Base-by-base conservation (phyloP, 805 yeast genomes). In the Saccharomycopsis babjevae region DNA sequence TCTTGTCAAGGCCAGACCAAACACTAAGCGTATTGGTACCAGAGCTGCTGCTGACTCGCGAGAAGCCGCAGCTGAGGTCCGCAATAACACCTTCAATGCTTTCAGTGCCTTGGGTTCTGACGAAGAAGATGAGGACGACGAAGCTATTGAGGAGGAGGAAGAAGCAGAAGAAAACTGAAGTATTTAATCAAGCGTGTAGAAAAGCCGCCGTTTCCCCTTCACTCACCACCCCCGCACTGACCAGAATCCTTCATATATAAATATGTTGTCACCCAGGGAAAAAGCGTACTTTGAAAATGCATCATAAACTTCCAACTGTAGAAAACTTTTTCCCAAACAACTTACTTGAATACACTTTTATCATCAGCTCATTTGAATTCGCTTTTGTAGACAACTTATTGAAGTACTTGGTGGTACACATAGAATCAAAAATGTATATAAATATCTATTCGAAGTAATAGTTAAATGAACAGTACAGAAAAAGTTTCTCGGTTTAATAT, bases 21-120 rank as follows among this genome's bases (percentile, higher is more conserved):
- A 83, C 74, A 85, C 83, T 72, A 86, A 86, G 71, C 85, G 85
- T 71, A 83, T 87, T 71, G 83, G 89, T 7, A 83, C 89, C 18
- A 82, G 88, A 50, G 86, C 84, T 73, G 86, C 90, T 28, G 86
- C 82, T 57, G 91, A 86, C 68, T 77, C 88, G 22, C 82, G 86
- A 71, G 93, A 88, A 71, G 79, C 84, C 62, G 77, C 82, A 67
- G 83, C 89, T 46, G 89, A 85, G 65, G 82, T 84, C 65, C 86
- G 82, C 64, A 82, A 83, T 64, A 77, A 78, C 54, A 78, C 82
- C 22, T 88, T 88, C 79, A 88, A 88, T 72, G 93, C 94, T 4
- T 88, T 88, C 71, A 91, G 85, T 67, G 93, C 93, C 30, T 81
- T 88, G 69, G 86, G 81, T 34, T 76, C 75, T 61, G 83, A 78